Conservation (phyloP, 2,329 filamentous ascomycete species). For the Diplodia corticola region DNA sequence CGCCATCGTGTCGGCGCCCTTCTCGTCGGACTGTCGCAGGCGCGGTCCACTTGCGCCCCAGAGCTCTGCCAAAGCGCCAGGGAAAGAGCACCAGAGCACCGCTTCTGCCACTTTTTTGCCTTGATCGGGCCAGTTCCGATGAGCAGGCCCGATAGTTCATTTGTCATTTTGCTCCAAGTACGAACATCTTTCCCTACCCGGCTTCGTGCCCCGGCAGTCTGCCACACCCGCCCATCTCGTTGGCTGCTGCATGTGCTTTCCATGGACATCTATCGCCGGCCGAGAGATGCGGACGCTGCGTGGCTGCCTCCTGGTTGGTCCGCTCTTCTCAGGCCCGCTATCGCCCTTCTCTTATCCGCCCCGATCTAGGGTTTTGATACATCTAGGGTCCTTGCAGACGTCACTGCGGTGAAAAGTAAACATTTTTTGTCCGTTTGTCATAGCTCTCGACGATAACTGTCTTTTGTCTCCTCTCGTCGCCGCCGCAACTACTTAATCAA, state of each 20-base stretch:
- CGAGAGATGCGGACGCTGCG: neutral
- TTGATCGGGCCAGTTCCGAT: constrained; percentile 3
- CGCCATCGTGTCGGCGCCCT: neutral
- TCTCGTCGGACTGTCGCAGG: constrained; percentile 3
- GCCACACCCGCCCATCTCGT: neutral
- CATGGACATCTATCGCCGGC: neutral
- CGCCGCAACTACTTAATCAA: constrained; percentile 2
- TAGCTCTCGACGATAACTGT: constrained; percentile 12
- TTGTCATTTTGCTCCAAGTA: neutral
- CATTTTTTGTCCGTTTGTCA: constrained; percentile 18
- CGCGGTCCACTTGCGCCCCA: constrained; percentile 5
- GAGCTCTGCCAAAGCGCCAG: neutral
- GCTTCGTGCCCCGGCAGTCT: constrained; percentile 1
- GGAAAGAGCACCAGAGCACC: neutral
- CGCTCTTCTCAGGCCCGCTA: neutral
- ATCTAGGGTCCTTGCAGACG: constrained; percentile 7
- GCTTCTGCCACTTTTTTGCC: neutral
- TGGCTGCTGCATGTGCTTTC: neutral
- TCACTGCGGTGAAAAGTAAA: constrained; percentile 15
- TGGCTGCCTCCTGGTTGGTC: neutral
- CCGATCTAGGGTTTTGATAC: constrained; percentile 7
- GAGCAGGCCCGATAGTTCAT: constrained; percentile 18
- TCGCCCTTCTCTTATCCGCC: neutral
- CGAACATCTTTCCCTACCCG: constrained; percentile 9
- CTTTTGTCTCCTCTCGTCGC: constrained; percentile 2